Percentiles rank a stretch among this genome's conserved stretches.
phyloP scores from a whole-genome alignment of 768 basidiomycete genomes.

The Tephrocybe sp. region DNA sequence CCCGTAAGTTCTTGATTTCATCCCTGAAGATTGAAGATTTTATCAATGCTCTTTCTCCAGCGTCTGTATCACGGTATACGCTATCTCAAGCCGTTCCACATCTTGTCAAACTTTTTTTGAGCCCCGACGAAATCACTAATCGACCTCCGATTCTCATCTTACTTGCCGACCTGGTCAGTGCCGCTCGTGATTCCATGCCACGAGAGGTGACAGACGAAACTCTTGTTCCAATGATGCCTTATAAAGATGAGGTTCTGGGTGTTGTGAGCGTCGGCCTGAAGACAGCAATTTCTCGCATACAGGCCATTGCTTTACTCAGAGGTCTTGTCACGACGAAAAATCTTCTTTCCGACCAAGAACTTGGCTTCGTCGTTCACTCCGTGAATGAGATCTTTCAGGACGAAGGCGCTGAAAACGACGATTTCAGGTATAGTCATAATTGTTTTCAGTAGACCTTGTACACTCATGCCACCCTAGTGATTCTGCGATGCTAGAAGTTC shows the following conservation, averaged over 20 bases:
- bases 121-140: slow-evolving; percentile 66
- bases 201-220: slow-evolving; percentile 18
- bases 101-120: slow-evolving; percentile 72
- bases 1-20: slow-evolving; percentile 53
- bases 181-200: slow-evolving; percentile 44
- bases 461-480: slow-evolving; percentile 39
- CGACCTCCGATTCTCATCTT: slow-evolving; percentile 67
- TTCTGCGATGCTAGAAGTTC: slow-evolving; percentile 52
- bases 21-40: not conserved
- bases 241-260: slow-evolving; percentile 78
- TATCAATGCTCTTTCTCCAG: slow-evolving; percentile 34
- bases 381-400: slow-evolving; percentile 67
- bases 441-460: not conserved
- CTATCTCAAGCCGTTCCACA: slow-evolving; percentile 71
- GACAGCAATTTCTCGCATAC: slow-evolving; percentile 45
- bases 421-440: slow-evolving; percentile 43
- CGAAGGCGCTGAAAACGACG: slow-evolving; percentile 50
- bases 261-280: slow-evolving; percentile 60
- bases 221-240: slow-evolving; percentile 45
- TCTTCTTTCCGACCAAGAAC: slow-evolving; percentile 70
- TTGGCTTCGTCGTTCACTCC: slow-evolving; percentile 76
- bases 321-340: slow-evolving; percentile 62
- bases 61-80: slow-evolving; percentile 66
- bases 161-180: slow-evolving; percentile 63
- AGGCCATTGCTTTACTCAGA: slow-evolving; percentile 67